Conservation (phyloP, 1,284 basidiomycete genomes). For the Trametes polyzona region DNA sequence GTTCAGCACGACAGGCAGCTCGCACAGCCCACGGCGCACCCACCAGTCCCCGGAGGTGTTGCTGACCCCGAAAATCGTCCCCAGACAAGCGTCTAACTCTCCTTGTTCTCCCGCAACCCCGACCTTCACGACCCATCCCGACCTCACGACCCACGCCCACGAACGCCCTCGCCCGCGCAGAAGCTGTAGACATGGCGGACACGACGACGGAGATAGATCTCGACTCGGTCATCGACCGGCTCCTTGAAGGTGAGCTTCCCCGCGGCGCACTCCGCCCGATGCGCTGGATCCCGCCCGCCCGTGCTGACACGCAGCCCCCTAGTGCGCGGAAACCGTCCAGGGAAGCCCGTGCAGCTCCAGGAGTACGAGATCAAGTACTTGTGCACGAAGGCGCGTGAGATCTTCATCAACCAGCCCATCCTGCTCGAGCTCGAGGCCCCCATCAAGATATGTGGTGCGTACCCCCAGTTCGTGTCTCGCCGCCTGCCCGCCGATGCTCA, state of each 20-base stretch:
- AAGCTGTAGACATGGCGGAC: conserved; percentile 55
- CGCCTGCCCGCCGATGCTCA: conserved; percentile 6
- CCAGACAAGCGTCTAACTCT: conserved; percentile 27
- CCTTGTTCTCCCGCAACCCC: conserved; percentile 30
- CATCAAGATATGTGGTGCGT: conserved; percentile 96
- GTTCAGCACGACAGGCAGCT: conserved; percentile 15
- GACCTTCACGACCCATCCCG: conserved; percentile 31
- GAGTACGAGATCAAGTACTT: conserved; percentile 97
- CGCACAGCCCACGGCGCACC: conserved; percentile 13
- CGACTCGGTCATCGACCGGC: conserved; percentile 96
- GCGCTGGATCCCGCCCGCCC: conserved; percentile 22
- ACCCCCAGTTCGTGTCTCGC: conserved; percentile 8
- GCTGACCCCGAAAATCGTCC: conserved; percentile 22
- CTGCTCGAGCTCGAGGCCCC: conserved; percentile 93
- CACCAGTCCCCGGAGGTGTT: conserved; percentile 9
- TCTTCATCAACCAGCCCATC: conserved; percentile 96
- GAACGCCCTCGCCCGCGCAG: conserved; percentile 27
- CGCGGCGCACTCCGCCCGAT: conserved; percentile 10
- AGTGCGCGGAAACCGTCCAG: conserved; percentile 94
- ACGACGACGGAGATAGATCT: conserved; percentile 89
- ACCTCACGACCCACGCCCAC: conserved; percentile 31
- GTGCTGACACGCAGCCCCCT: conserved; percentile 24
- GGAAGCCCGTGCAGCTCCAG: conserved; percentile 92
- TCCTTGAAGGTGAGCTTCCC: conserved; percentile 85
- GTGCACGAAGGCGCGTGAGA: conserved; percentile 93